Evolutionary conservation across 1,284 basidiomycete genomes (phyloP).

Genomic region (Leccinum holopus): DNA sequence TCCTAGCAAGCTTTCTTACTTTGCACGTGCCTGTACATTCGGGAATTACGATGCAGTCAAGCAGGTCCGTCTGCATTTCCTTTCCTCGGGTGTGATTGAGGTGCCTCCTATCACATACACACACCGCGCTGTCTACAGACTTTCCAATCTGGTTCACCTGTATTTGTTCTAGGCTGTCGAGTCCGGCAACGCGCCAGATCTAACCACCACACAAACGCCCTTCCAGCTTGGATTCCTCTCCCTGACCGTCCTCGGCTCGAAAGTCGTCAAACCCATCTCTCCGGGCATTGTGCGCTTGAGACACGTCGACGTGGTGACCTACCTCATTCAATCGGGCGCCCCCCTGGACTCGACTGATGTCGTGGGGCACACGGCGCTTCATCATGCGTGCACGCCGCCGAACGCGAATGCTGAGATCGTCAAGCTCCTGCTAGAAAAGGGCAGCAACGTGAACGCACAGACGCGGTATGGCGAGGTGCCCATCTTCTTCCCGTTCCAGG

Average conservation of each 20-base stretch:
- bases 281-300: constrained; percentile 12
- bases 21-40: constrained; percentile 39
- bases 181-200: constrained; percentile 40
- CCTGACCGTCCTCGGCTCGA: constrained; percentile 44
- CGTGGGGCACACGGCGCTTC: constrained; percentile 48
- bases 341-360: constrained; percentile 47
- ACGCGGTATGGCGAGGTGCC: constrained; percentile 50
- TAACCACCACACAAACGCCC: constrained; percentile 45
- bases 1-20: constrained; percentile 34
- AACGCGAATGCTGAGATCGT: constrained; percentile 32
- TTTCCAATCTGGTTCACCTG: neutral
- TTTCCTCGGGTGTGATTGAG: neutral
- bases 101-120: neutral
- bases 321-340: constrained; percentile 44
- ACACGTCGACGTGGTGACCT: constrained; percentile 40
- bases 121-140: neutral
- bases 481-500: constrained; percentile 39
- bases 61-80: constrained; percentile 27
- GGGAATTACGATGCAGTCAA: constrained; percentile 36
- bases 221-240: constrained; percentile 48
- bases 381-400: constrained; percentile 41
- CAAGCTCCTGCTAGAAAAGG: constrained; percentile 40
- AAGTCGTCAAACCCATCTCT: constrained; percentile 32
- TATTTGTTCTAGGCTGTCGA: constrained; percentile 37
- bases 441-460: constrained; percentile 46